A percentile compares a stretch with the other conserved stretches of the same genome.
These are phyloP conservation scores for Vaccinium macrocarpon DNA, from an alignment of 148 eudicot species.

Conservation along the genomic window DNA sequence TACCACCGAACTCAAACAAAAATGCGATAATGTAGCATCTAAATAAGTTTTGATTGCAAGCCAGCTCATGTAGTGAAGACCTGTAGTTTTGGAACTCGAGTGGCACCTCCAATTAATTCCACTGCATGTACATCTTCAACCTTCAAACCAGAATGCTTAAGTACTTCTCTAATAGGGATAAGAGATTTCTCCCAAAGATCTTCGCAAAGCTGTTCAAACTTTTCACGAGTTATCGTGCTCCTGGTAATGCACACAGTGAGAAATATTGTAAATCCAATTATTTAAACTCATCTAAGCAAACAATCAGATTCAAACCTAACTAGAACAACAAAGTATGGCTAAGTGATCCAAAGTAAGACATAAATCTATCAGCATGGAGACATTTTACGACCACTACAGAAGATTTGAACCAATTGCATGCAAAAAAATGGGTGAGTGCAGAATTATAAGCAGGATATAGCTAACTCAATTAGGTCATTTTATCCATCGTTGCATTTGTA, in stretches of 20 bases:
- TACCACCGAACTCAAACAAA: not conserved
- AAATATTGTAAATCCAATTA: not conserved
- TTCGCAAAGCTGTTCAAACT: slow-evolving; percentile 86
- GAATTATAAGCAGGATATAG: not conserved
- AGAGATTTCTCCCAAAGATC: slow-evolving; percentile 91
- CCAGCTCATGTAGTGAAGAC: slow-evolving; percentile 30
- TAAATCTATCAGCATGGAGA: not conserved
- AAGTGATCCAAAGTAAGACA: not conserved
- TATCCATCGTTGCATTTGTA: not conserved
- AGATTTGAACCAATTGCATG: not conserved
- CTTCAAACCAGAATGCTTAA: slow-evolving; percentile 68
- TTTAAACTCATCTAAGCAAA: not conserved
- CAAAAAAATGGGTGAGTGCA: not conserved
- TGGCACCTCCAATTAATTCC: slow-evolving; percentile 96
- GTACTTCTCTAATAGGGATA: slow-evolving; percentile 65
- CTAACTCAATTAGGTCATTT: slow-evolving; percentile 7
- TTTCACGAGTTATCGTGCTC: slow-evolving; percentile 93
- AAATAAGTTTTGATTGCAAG: not conserved
- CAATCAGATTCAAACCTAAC: not conserved
- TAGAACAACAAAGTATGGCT: not conserved
- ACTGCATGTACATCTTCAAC: slow-evolving; percentile 72
- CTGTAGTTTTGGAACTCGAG: slow-evolving; percentile 95
- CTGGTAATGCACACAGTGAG: slow-evolving; percentile 29
- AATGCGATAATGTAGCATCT: slow-evolving; percentile 14
- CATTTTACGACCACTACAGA: too few species aligned